Conservation (phyloP, 768 basidiomycete genomes). For the Hygrocybe punicea region DNA sequence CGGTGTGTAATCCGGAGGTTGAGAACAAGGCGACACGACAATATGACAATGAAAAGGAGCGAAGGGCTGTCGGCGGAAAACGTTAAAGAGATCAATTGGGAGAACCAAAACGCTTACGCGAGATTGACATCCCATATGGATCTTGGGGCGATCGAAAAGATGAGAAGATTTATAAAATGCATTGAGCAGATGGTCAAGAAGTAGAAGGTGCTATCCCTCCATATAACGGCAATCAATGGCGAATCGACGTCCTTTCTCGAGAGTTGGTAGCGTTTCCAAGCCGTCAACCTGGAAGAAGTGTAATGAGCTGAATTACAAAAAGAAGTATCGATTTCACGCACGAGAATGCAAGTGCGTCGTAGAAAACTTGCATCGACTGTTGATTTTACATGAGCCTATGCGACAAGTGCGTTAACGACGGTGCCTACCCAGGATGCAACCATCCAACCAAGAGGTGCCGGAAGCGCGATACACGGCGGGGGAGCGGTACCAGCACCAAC, state of each 20-base stretch:
- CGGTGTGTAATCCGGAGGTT: too few relatives aligned
- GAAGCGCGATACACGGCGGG: constrained; percentile 10
- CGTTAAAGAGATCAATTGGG: too few relatives aligned
- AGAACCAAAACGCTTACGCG: constrained; percentile 13
- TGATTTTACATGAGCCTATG: background rate
- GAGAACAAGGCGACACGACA: too few relatives aligned
- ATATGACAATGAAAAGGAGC: too few relatives aligned
- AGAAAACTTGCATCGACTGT: constrained; percentile 16
- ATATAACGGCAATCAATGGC: constrained; percentile 4
- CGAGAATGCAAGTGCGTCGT: constrained; percentile 15
- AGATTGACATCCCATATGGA: constrained; percentile 18
- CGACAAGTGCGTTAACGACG: background rate
- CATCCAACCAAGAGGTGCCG: constrained; percentile 22
- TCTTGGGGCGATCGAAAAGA: constrained; percentile 17
- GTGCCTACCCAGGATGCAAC: constrained; percentile 23
- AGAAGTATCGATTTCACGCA: background rate
- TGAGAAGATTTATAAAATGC: constrained; percentile 22
- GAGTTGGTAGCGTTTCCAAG: background rate
- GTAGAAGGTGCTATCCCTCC: constrained; percentile 23
- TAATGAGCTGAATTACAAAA: background rate
- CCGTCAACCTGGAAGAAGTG: constrained; percentile 1
- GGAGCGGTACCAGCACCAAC: background rate
- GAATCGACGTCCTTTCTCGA: background rate
- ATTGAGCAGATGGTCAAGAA: constrained; percentile 26
- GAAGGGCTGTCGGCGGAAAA: too few relatives aligned